Evolutionary conservation across 805 yeast species (phyloP), one percentile per base, ranked within the genome.

Genomic region (Isabelozyma rhagii): DNA sequence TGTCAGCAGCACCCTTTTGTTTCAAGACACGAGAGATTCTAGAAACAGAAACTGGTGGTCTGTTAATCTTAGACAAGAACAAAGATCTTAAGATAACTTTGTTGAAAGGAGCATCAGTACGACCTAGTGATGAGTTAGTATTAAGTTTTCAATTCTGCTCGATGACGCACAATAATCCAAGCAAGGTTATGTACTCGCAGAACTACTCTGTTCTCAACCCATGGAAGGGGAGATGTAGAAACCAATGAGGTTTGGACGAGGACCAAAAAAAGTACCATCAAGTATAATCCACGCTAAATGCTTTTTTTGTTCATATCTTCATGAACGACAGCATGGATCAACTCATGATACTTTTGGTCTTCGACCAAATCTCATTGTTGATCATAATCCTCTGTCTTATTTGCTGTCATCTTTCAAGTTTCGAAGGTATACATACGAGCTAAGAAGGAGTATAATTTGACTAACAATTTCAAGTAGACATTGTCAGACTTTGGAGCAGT

Each of bases 81-180:
- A 94, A 86, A 73, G 93, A 82, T 78, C 80, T 90, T 77, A 94
- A 87, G 81, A 94, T 78, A 68, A 92, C 90, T 85, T 89, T 90
- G 97, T 94, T 94, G 96, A 94, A 94, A 74, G 92, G 85, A 79
- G 96, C 90, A 77, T 92, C 97, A 70, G 98, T 93, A 83, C 99
- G 97, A 83, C 97, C 96, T 73, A 64, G 21, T 81, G 64, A 28
- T 40, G 25, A 43, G 73, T 69, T 71, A 73, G 74, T 72, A 69
- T 50, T 48, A 48, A 54, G 47, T 50, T 21, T 21, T 51, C 53
- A 15, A 15, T 68, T 75, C 79, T 75, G 79, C 79, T 75, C 78
- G 67, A 70, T 63, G 69, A 66, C 79, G 69, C 71, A 63, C 68
- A 56, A 47, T 44, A 47, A 31, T 41, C 47, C 48, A 49, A 52